phyloP scores from a whole-genome alignment of 345 rosid genomes.

The Dipteronia sinensis region DNA sequence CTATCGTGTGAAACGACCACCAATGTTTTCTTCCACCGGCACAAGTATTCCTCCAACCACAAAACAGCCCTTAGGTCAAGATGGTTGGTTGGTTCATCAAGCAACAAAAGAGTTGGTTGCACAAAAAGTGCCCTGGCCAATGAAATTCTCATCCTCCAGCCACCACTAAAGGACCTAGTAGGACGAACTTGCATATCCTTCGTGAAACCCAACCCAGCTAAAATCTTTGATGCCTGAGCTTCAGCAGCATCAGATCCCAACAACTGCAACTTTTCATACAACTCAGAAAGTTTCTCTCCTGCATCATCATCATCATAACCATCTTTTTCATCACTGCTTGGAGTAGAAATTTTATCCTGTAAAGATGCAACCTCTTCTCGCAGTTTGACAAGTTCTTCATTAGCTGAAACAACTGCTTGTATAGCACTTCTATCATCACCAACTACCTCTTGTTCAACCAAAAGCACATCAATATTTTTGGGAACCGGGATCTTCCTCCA shows the following conservation, averaged over 20 bases:
- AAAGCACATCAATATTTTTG: conserved; percentile 35
- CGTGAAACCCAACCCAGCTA: conserved; percentile 40
- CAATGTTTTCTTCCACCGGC: conserved; percentile 39
- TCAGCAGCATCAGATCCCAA: conserved; percentile 41
- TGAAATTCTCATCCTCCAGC: conserved; percentile 42
- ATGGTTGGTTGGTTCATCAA: conserved; percentile 48
- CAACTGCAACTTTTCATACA: conserved; percentile 38
- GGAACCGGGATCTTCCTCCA: conserved; percentile 46
- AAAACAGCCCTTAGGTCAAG: conserved; percentile 39
- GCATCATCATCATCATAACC: conserved; percentile 23
- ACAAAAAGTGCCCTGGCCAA: conserved; percentile 40
- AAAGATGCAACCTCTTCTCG: conserved; percentile 32
- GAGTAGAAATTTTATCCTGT: conserved; percentile 8
- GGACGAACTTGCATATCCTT: conserved; percentile 39
- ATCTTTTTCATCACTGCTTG: background rate
- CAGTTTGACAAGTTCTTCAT: conserved; percentile 29
- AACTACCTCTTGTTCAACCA: conserved; percentile 41
- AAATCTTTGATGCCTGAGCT: conserved; percentile 41
- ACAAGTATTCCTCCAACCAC: conserved; percentile 41
- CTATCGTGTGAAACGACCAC: conserved; percentile 39
- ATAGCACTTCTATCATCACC: conserved; percentile 40
- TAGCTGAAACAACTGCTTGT: conserved; percentile 39
- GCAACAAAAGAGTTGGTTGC: conserved; percentile 38
- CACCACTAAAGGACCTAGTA: conserved; percentile 40
- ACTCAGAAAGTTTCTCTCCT: conserved; percentile 36